Evolutionary conservation across 441 rosid genomes (phyloP).

Genomic region (Brassica hybrid): DNA sequence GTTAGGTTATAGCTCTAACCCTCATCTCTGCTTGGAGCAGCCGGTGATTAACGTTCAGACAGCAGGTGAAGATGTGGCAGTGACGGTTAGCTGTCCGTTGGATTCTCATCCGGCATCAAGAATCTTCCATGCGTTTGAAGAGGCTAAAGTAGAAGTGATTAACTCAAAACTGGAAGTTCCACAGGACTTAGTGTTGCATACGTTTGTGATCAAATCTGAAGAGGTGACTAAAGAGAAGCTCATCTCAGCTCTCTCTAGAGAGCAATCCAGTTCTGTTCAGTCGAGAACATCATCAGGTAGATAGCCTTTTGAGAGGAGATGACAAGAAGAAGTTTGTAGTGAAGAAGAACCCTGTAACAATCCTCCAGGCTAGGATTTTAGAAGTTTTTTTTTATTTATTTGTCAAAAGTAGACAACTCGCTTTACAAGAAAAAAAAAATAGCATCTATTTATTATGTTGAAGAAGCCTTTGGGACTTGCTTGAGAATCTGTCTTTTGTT

Average conservation of each 20-base stretch:
- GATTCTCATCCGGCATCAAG: constrained; percentile 80
- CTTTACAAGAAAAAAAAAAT: constrained; percentile 5
- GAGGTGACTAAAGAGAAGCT: constrained; percentile 80
- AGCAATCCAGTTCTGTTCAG: constrained; percentile 54
- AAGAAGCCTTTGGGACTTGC: constrained; percentile 6
- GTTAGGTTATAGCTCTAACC: constrained; percentile 61
- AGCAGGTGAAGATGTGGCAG: constrained; percentile 64
- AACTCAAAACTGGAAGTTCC: constrained; percentile 69
- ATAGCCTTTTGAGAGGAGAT: constrained; percentile 39
- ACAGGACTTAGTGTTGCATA: constrained; percentile 68
- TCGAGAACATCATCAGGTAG: constrained; percentile 65
- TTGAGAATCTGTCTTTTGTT: constrained; percentile 6
- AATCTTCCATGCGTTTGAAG: constrained; percentile 74
- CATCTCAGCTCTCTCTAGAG: constrained; percentile 62
- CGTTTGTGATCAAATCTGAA: constrained; percentile 77
- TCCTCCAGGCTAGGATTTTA: constrained; percentile 41
- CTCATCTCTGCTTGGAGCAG: constrained; percentile 44
- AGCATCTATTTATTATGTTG: not conserved
- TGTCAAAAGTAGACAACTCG: constrained; percentile 34
- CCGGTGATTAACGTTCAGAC: constrained; percentile 61
- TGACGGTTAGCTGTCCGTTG: constrained; percentile 78
- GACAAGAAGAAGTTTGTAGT: constrained; percentile 33
- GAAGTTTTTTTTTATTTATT: constrained; percentile 9
- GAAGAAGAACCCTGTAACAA: constrained; percentile 48
- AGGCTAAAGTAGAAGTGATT: constrained; percentile 57